A percentile compares a stretch with the other conserved stretches of the same genome.
These are phyloP conservation scores for Parietichytrium sp. DNA, from an alignment of 108 stramenopile genomes.

Conservation along the genomic window DNA sequence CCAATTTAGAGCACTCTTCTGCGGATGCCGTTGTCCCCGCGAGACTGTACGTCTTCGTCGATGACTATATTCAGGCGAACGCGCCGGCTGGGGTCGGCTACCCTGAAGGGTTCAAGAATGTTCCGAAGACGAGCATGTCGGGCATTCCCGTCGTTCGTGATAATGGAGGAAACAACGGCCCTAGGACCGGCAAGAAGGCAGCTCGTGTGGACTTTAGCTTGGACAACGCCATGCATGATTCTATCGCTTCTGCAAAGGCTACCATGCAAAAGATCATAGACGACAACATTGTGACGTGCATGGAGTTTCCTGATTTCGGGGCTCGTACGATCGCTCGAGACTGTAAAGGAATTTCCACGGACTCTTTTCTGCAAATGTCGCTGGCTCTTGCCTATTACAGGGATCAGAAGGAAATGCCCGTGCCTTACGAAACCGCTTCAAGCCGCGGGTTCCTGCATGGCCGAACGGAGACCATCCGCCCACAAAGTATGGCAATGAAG, in stretches of 20 bases:
- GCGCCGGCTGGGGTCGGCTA: slow-evolving; percentile 20
- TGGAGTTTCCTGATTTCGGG: neutral
- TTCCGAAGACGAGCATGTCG: neutral
- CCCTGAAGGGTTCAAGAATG: neutral
- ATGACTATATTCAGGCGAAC: slow-evolving; percentile 10
- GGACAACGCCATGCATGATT: neutral
- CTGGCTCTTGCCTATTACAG: neutral
- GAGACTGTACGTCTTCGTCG: neutral
- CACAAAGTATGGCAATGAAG: neutral
- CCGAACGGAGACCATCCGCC: slow-evolving; percentile 27
- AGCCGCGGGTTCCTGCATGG: slow-evolving; percentile 8
- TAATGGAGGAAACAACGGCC: neutral
- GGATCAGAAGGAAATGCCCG: slow-evolving; percentile 2
- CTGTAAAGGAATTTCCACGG: slow-evolving; percentile 6
- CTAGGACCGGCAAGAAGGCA: neutral
- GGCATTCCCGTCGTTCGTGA: neutral
- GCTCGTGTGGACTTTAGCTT: neutral
- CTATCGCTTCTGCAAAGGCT: neutral
- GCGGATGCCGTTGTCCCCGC: slow-evolving; percentile 27
- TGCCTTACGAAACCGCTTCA: slow-evolving; percentile 25
- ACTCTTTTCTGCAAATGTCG: slow-evolving; percentile 15
- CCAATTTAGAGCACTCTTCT: neutral
- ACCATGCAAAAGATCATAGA: neutral
- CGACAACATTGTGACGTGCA: neutral
- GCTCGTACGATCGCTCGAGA: neutral